Evolutionary conservation across 441 rosid species (phyloP).

Genomic region (Kokia cookei): DNA sequence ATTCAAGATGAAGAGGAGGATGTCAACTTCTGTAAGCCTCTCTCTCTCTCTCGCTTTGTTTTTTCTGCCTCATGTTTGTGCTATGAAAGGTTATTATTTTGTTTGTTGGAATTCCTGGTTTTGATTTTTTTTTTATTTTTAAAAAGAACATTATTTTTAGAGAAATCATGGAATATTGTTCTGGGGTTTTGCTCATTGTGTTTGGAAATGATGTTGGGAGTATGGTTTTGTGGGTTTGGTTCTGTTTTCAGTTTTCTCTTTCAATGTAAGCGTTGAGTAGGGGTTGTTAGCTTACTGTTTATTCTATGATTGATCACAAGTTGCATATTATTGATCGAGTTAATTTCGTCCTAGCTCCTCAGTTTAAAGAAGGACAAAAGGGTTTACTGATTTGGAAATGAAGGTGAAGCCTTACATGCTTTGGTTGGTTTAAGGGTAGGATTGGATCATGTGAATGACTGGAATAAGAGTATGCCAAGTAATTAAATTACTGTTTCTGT

Average conservation of each 20-base stretch:
- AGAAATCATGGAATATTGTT: not conserved
- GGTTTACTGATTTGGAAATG: not conserved
- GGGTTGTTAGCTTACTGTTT: not conserved
- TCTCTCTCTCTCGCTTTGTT: not conserved
- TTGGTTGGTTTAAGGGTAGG: not conserved
- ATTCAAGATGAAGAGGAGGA: slow-evolving; percentile 13
- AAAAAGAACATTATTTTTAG: not conserved
- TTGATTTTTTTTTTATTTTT: not conserved
- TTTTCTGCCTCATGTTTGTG: not conserved
- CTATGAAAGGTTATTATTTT: not conserved
- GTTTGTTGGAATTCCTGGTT: not conserved
- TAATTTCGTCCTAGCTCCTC: not conserved
- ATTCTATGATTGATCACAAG: not conserved
- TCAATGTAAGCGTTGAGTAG: not conserved
- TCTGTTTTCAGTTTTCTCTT: not conserved
- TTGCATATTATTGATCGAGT: not conserved
- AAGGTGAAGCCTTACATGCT: not conserved
- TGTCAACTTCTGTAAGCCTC: slow-evolving; percentile 15
- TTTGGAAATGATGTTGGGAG: not conserved
- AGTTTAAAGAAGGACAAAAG: not conserved
- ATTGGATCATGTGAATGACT: not conserved
- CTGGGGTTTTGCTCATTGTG: not conserved
- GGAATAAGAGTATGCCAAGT: not conserved
- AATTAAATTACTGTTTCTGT: not conserved
- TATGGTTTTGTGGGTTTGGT: not conserved